Evolutionary conservation across 768 basidiomycete species (phyloP).

Genomic region (Rhizopogon roseolus): DNA sequence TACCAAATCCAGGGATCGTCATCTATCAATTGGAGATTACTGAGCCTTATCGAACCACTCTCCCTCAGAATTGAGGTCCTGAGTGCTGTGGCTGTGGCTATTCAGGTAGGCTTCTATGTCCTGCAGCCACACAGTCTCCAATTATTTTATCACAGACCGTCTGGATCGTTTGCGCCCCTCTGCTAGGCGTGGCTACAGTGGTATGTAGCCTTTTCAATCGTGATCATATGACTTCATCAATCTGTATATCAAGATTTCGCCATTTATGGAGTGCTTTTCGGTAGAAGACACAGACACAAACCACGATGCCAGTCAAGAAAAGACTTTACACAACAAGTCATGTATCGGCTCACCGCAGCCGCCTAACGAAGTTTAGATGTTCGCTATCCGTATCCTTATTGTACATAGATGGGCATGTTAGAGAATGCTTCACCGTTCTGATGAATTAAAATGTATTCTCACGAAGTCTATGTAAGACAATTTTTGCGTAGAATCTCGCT

Average conservation of each 20-base stretch:
- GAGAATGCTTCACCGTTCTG: background rate
- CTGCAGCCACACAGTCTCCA: conserved; percentile 4
- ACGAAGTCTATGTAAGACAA: background rate
- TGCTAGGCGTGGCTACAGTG: conserved; percentile 59
- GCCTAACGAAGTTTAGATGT: conserved; percentile 13
- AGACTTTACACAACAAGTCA: conserved; percentile 6
- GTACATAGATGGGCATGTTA: conserved; percentile 5
- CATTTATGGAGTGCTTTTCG: conserved; percentile 23
- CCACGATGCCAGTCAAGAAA: conserved; percentile 15
- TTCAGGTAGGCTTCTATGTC: conserved; percentile 43
- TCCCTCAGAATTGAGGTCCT: conserved; percentile 43
- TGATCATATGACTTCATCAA: background rate
- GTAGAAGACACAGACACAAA: conserved; percentile 14
- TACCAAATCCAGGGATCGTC: conserved; percentile 36
- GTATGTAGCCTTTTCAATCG: conserved; percentile 30
- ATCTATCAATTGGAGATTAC: conserved; percentile 51
- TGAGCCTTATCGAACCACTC: conserved; percentile 42
- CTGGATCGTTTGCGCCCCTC: conserved; percentile 71
- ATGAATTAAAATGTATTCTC: background rate
- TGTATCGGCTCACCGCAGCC: conserved; percentile 5
- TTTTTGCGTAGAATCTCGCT: too few relatives aligned
- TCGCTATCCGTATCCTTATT: conserved; percentile 11
- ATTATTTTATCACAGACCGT: conserved; percentile 43
- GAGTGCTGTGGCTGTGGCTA: conserved; percentile 52
- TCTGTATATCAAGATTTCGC: conserved; percentile 19